Base-by-base conservation (phyloP, 2,329 filamentous ascomycete genomes). In the Elsinoe fawcettii region DNA sequence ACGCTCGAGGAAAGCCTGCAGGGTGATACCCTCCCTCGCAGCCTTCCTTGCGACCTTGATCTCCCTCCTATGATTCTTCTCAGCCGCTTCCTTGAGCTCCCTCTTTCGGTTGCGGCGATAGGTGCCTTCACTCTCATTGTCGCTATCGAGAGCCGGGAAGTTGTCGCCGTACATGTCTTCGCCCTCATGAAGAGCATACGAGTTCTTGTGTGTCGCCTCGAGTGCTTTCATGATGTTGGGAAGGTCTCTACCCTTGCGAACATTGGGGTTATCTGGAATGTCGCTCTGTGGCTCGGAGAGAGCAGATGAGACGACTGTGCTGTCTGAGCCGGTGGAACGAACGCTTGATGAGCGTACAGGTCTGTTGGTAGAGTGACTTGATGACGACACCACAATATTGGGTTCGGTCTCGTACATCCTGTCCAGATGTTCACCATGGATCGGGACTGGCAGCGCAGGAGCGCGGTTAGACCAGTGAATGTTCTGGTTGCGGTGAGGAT, bases 81-180 rank as follows among this genome's bases (percentile, higher is more conserved):
- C 22, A 3, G 41, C 41, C 9, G 8, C 22, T 8, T 46, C 20
- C 20, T 46, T 37, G 16, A 53, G 20, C 49, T 53, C 49, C 20
- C 32, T 53, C 14, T 30, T 34, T 9, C 30, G 49, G 14, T 53
- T 53, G 14, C 32, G 30, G 14, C 30, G 49, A 18, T 53, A 53
- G 16, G 49, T 39, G 2, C 8, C 49, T 9, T 53, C 49, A 18
- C 49, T 53, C 11, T 53, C 49, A 11, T 53, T 53, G 49, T 53
- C 49, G 49, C 49, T 53, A 32, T 53, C 20, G n/a, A 53, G 49
- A 18, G 25, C 34, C 4, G 49, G 49, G 12, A 53, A 53, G 20
- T 39, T 23, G 5, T 39, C 49, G 16, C 34, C 49, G 8, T 37
- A 37, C 49, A 53, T 53, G n/a, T 23, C 30, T 2, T 36, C 49